Evolutionary conservation across 2,329 filamentous ascomycete genomes (phyloP), one percentile per base, ranked within the genome.

Genomic region (Fusarium circinatum): DNA sequence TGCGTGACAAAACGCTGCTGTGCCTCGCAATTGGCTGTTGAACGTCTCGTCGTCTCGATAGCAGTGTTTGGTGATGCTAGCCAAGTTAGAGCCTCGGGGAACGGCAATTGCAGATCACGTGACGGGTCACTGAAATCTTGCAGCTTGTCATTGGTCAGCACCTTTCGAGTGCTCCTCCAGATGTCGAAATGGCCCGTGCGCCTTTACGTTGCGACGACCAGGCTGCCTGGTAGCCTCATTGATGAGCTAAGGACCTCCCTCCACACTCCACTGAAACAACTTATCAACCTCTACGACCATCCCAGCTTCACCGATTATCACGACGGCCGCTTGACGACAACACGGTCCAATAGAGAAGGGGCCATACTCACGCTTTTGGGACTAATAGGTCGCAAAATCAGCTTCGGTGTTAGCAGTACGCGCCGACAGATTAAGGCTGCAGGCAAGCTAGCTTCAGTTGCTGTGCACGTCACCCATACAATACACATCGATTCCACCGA

Each of bases 171-270:
- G 34, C 44, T 58, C 26, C 44, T 39, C 20, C 34, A 26, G 12
- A 49, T 48, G 57, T 39, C 28, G 47, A 30, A 39, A 36, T 65
- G 75, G 76, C 45, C 75, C 71, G 78, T 79, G 78, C 78, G 56
- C 58, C 44, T 36, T 67, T 70, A 71, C 56, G 70, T 79, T 79
- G 77, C 76, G 77, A 78, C 74, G 38, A 77, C 78, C 81, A 84
- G 82, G 82, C 82, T 84, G 79, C 80, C 78, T 78, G 78, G 70
- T 75, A 83, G 82, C 82, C 82, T 82, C 82, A 82, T 81, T 74
- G 64, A 67, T 65, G 62, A 74, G 71, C 71, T 71, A 74, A 66
- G 63, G 62, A 70, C 67, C 71, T 66, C 63, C 58, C 70, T 74
- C 71, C 64, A 75, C 32, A 65, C 71, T 75, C 71, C 68, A 75